A percentile compares a stretch with the other conserved stretches of the same genome.
phyloP scores from a whole-genome alignment of 139 green algal genomes.

The Penium margaritaceum region DNA sequence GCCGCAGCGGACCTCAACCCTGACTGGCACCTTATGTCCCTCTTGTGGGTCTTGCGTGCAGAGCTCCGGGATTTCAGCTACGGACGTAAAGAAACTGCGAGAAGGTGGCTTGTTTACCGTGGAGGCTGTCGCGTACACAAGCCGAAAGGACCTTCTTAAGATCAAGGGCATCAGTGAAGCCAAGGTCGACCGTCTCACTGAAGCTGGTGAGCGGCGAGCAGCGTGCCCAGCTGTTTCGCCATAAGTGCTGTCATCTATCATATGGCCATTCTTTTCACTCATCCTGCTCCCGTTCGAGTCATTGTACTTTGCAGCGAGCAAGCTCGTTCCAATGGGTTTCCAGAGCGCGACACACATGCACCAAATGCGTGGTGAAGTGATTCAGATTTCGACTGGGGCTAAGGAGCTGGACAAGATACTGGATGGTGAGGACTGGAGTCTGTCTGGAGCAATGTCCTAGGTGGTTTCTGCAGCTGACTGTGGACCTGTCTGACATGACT shows the following conservation, averaged over 20 bases:
- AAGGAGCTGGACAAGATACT: constrained; percentile 84
- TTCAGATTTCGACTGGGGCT: constrained; percentile 83
- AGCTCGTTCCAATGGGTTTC: constrained; percentile 86
- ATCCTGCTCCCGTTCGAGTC: background rate
- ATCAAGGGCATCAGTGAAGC: constrained; percentile 94
- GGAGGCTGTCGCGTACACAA: constrained; percentile 70
- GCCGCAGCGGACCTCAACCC: no score
- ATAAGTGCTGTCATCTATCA: background rate
- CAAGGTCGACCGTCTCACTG: constrained; percentile 86
- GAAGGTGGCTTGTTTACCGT: constrained; percentile 76
- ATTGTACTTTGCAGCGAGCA: constrained; percentile 62
- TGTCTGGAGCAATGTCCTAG: constrained; percentile 4
- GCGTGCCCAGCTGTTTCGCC: background rate
- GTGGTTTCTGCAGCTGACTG: background rate
- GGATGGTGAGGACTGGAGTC: constrained; percentile 35
- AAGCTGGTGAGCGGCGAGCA: constrained; percentile 60
- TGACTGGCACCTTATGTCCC: background rate
- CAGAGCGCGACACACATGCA: constrained; percentile 76
- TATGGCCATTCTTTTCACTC: background rate
- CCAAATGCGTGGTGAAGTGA: constrained; percentile 70
- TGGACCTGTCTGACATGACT: background rate
- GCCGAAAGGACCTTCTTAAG: constrained; percentile 69
- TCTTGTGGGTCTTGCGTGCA: constrained; percentile 24
- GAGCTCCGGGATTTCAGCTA: constrained; percentile 50
- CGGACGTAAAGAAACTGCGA: constrained; percentile 91